Conservation (phyloP, 208 protist genomes). For the Acanthamoeba sp. region DNA sequence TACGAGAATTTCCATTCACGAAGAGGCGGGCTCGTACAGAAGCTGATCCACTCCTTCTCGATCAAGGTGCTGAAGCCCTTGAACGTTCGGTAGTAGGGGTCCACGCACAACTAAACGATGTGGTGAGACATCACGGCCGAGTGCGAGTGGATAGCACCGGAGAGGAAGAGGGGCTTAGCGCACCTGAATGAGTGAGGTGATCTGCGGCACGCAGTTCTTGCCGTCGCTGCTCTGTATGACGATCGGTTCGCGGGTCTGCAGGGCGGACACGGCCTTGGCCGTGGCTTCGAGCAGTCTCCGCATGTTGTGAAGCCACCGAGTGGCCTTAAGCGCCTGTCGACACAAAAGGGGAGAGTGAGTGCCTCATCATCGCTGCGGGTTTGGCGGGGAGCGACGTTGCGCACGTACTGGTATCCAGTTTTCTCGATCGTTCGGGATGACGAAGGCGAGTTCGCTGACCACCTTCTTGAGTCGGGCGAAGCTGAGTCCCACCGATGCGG, state of each 20-base stretch:
- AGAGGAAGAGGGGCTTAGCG: background rate
- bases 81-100: slow-evolving; percentile 71
- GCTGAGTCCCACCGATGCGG: background rate
- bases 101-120: slow-evolving; percentile 23
- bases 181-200: slow-evolving; percentile 61
- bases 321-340: slow-evolving; percentile 1
- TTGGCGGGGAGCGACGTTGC: background rate
- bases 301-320: slow-evolving; percentile 1
- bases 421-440: background rate
- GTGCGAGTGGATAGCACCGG: background rate
- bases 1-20: too few relatives aligned
- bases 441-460: slow-evolving; percentile 28
- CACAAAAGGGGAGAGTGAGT: background rate
- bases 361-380: background rate
- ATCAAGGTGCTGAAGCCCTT: slow-evolving; percentile 60
- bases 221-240: slow-evolving; percentile 36
- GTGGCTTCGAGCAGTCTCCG: background rate
- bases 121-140: too few relatives aligned
- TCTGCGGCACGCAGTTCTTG: slow-evolving; percentile 38
- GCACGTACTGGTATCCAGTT: slow-evolving; percentile 18
- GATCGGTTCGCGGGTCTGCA: background rate
- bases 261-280: background rate
- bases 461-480: background rate
- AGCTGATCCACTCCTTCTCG: slow-evolving; percentile 74
- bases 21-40: background rate